A percentile compares a stretch with the other conserved stretches of the same genome.
phyloP scores from a whole-genome alignment of 495 filamentous ascomycete genomes.

The Haplographium delicatum region DNA sequence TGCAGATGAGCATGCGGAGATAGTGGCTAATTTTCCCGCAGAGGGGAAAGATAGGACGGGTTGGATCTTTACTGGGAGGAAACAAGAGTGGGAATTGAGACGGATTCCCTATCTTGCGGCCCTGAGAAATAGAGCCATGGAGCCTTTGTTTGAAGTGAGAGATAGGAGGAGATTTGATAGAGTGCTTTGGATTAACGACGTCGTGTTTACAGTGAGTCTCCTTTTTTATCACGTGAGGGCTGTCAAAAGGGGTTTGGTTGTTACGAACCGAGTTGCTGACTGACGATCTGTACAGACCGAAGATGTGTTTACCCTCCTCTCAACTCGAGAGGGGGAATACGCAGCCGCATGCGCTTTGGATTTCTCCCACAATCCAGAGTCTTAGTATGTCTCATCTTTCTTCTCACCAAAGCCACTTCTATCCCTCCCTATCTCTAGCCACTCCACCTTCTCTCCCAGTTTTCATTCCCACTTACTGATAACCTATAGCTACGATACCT shows the following conservation, averaged over 20 bases:
- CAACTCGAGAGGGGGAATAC: slow-evolving; percentile 67
- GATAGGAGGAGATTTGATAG: slow-evolving; percentile 56
- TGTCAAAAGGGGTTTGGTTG: no score
- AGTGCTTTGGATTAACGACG: slow-evolving; percentile 70
- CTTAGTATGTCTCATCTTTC: slow-evolving; percentile 31
- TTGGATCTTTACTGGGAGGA: slow-evolving; percentile 50
- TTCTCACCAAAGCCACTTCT: neutral
- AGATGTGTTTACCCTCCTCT: slow-evolving; percentile 65
- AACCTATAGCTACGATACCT: slow-evolving; percentile 66
- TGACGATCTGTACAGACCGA: slow-evolving; percentile 36
- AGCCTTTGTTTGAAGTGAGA: slow-evolving; percentile 37
- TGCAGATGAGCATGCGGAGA: slow-evolving; percentile 45
- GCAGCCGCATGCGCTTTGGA: slow-evolving; percentile 80
- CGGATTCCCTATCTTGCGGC: slow-evolving; percentile 65
- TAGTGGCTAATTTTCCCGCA: slow-evolving; percentile 45
- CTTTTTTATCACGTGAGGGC: slow-evolving; percentile 1
- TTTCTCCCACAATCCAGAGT: slow-evolving; percentile 57
- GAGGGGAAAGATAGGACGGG: slow-evolving; percentile 39
- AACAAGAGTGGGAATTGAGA: slow-evolving; percentile 41
- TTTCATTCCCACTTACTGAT: neutral
- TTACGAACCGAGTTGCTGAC: neutral
- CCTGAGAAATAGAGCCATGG: slow-evolving; percentile 54
- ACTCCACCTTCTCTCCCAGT: neutral
- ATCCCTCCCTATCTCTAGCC: neutral
- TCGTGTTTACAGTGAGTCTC: slow-evolving; percentile 60